A percentile compares a stretch with the other conserved stretches of the same genome.
Conservation (phyloP, 2,329 filamentous ascomycete genomes). For the Lizonia empirigonia region DNA sequence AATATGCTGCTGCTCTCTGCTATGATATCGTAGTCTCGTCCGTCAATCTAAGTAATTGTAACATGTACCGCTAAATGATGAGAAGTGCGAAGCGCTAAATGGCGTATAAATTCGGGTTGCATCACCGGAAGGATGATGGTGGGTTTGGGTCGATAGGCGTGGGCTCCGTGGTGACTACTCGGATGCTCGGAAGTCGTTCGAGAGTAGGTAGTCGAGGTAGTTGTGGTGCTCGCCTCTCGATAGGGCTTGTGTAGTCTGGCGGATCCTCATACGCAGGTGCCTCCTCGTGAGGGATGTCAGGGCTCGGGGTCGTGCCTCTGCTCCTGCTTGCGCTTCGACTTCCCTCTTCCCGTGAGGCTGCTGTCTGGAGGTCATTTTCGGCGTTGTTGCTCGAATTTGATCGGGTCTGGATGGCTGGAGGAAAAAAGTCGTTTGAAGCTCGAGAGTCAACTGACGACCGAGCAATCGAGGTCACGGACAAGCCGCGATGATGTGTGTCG, state of each 20-base stretch:
- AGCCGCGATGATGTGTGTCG: constrained; percentile 50
- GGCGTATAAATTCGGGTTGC: background rate
- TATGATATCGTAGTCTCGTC: constrained; percentile 11
- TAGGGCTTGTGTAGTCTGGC: constrained; percentile 55
- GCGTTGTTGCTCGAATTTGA: constrained; percentile 23
- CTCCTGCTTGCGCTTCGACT: constrained; percentile 40
- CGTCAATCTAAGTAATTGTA: constrained; percentile 2
- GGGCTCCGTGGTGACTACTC: constrained; percentile 50
- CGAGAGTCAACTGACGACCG: constrained; percentile 44
- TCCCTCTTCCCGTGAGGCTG: constrained; percentile 47
- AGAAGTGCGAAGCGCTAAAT: constrained; percentile 1
- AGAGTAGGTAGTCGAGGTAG: constrained; percentile 42
- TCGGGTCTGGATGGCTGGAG: constrained; percentile 31
- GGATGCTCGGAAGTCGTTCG: constrained; percentile 52
- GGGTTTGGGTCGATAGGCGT: constrained; percentile 27
- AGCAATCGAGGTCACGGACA: constrained; percentile 50
- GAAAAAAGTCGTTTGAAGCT: constrained; percentile 46
- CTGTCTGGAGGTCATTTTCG: constrained; percentile 52
- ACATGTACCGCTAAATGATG: constrained; percentile 8
- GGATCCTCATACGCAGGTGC: constrained; percentile 54
- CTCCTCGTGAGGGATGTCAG: constrained; percentile 38
- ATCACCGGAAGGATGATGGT: constrained; percentile 17
- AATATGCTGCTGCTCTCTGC: background rate
- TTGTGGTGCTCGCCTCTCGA: constrained; percentile 37
- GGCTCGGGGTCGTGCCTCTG: constrained; percentile 27